phyloP scores from a whole-genome alignment of 1,284 basidiomycete genomes.

The Puccinia brachypodii region DNA sequence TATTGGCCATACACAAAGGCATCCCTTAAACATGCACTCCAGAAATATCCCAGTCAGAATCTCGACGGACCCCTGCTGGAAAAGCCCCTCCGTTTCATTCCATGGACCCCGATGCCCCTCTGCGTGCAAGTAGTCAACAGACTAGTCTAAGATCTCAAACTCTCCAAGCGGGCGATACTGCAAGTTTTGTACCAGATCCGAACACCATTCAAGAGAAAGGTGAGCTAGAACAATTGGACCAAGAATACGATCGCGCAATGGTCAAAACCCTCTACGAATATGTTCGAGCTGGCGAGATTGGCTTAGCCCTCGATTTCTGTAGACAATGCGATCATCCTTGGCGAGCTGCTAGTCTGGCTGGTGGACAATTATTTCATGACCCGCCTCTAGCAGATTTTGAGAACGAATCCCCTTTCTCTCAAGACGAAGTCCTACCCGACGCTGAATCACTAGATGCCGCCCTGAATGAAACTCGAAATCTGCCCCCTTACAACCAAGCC shows the following conservation, averaged over 20 bases:
- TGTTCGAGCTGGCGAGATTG: slow-evolving; percentile 75
- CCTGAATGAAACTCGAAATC: slow-evolving; percentile 61
- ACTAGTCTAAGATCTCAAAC: slow-evolving; percentile 64
- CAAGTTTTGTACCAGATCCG: not conserved
- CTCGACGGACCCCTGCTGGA: not conserved
- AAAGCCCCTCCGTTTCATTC: slow-evolving; percentile 60
- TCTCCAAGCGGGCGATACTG: slow-evolving; percentile 62
- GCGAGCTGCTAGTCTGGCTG: slow-evolving; percentile 81
- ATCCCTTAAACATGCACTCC: slow-evolving; percentile 66
- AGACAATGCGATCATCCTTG: slow-evolving; percentile 82
- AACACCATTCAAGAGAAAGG: slow-evolving; percentile 14
- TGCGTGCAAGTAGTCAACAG: slow-evolving; percentile 57
- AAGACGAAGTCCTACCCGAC: slow-evolving; percentile 35
- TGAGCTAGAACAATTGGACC: slow-evolving; percentile 30
- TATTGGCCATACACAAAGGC: slow-evolving; percentile 82
- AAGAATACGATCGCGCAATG: slow-evolving; percentile 76
- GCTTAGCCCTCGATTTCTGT: slow-evolving; percentile 79
- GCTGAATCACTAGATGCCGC: slow-evolving; percentile 61
- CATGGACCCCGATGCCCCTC: slow-evolving; percentile 74
- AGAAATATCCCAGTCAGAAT: slow-evolving; percentile 59
- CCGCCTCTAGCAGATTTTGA: slow-evolving; percentile 63
- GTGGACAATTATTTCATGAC: slow-evolving; percentile 74
- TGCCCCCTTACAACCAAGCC: slow-evolving; percentile 25
- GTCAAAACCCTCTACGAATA: slow-evolving; percentile 73
- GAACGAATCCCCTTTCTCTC: slow-evolving; percentile 51